Base-by-base conservation (phyloP, 2,329 filamentous ascomycete species). In the Moelleriella libera region DNA sequence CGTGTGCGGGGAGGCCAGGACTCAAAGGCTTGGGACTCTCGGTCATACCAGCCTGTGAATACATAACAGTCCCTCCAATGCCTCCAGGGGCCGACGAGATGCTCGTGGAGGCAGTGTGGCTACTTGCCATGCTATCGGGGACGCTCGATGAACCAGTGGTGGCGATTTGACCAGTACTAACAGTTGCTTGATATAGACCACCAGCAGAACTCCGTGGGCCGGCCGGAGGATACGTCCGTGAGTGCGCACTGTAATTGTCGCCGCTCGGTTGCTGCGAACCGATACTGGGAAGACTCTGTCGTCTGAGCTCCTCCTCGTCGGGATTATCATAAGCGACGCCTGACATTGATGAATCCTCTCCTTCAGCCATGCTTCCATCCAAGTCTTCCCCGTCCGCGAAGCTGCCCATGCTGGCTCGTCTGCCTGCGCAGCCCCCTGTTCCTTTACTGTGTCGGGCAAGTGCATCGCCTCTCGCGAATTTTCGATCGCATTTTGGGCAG, bases 391-490 rank as follows among this genome's bases (percentile, higher is more conserved):
- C 85, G 14, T 83, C 82, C 30, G 79, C 83, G 62, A 88, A 94
- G 60, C 83, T 83, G 42, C 83, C 83, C 75, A 88, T 82, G 57
- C 89, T 96, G 40, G 88, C 82, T 53, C 92, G 77, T 49, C 92
- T 80, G 48, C 92, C 92, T 10, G 94, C 92, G 66, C 92, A 98
- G 44, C 92, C 92, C 47, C 92, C 92, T 47, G 89, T 85, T 34
- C 92, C 92, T 66, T 97, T 97, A 61, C 87, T 94, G 62, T 98
- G 92, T 50, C 92, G 80, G 43, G 92, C 92, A 47, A 98, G 69
- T 30, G 92, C 92, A 71, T 98, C 92, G 10, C 92, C 92, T 54
- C 92, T 83, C 43, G 92, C 92, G 67, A 98, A 98, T 55, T 89
- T 87, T 51, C 92, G 80, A 54, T 94, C 88, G 62, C 92, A 98